A percentile compares a stretch with the other conserved stretches of the same genome.
Evolutionary conservation across 2,329 filamentous ascomycete genomes (phyloP).

Genomic region (Helminthosporium solani): DNA sequence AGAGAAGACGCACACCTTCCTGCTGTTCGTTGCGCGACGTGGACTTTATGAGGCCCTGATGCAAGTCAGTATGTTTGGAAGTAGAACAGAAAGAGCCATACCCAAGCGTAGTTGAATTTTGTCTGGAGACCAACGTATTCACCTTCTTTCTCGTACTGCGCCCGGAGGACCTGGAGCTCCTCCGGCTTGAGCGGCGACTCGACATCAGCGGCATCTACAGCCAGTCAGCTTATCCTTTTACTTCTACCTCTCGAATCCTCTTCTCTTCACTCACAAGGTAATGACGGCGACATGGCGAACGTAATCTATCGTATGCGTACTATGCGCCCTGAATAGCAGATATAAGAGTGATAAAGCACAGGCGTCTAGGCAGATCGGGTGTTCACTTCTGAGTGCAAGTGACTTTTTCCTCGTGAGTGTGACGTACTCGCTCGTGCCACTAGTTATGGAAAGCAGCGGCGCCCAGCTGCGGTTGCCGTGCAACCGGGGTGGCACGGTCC

Average conservation of each 20-base stretch:
- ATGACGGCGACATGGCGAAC: constrained; percentile 35
- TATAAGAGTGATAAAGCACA: neutral
- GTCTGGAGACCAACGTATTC: constrained; percentile 96
- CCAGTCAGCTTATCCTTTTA: constrained; percentile 21
- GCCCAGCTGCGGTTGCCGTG: constrained; percentile 29
- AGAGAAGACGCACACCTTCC: constrained; percentile 87
- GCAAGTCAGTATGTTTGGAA: neutral
- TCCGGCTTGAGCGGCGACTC: constrained; percentile 91
- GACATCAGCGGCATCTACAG: constrained; percentile 89
- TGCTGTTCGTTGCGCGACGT: constrained; percentile 82
- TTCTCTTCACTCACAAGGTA: constrained; percentile 34
- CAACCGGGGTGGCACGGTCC: constrained; percentile 23
- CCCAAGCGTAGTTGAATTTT: constrained; percentile 99
- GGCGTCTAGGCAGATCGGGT: neutral
- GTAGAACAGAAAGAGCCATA: constrained; percentile 47
- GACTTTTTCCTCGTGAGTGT: constrained; percentile 18
- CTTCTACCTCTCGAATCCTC: neutral
- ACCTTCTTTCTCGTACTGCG: constrained; percentile 96
- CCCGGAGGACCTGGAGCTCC: constrained; percentile 87
- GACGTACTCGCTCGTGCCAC: constrained; percentile 37
- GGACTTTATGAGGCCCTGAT: constrained; percentile 91
- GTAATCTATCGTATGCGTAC: neutral
- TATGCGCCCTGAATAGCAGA: neutral
- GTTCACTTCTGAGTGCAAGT: constrained; percentile 10
- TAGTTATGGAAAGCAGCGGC: constrained; percentile 13